Base-by-base conservation (phyloP, 805 yeast species). In the Yarrowia hollandica region DNA sequence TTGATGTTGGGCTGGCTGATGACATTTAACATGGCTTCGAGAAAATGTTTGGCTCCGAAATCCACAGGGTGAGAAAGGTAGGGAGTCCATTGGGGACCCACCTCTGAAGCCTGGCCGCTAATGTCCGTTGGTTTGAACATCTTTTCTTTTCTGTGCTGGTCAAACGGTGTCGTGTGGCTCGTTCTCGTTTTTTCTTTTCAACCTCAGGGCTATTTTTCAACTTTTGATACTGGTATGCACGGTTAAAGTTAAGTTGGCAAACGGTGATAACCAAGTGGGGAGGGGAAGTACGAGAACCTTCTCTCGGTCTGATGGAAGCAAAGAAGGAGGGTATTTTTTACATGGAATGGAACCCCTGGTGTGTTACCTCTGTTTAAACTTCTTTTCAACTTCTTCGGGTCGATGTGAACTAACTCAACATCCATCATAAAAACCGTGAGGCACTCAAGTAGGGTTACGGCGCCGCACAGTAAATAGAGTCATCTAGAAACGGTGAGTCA, bases 1-100 rank as follows among this genome's bases (percentile, higher is more conserved):
- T 91, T 92, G 72, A 90, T 87, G 69, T 90, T 88, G 15, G 97
- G 97, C 63, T 88, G 89, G 61, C 79, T 77, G 58, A 90, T 86
- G 62, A 90, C 77, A 70, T 89, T 88, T 41, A 80, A 71, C 91
- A 90, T 86, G 5, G 96, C 96, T 2, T 74, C 73, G 60, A 82
- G 84, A 67, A 84, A 90, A 71, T 90, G 88, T 5, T 69, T 71
- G 12, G 75, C 67, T 11, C 73, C 73, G 64, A 84, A 85, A 3
- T 75, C 81, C 2, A 79, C 84, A 0, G 67, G 67, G 0, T 74
- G 68, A 60, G 77, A 75, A 65, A 80, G 85, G 0, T 85, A 69
- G 0, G 86, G 82, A 16, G 80, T 78, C 94, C 94, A 86, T 34
- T 74, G 74, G 1, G 73, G 69, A 0, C 91, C 91, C 31, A 86